Conservation (phyloP, 768 basidiomycete species). For the Hydnomerulius pinastri region DNA sequence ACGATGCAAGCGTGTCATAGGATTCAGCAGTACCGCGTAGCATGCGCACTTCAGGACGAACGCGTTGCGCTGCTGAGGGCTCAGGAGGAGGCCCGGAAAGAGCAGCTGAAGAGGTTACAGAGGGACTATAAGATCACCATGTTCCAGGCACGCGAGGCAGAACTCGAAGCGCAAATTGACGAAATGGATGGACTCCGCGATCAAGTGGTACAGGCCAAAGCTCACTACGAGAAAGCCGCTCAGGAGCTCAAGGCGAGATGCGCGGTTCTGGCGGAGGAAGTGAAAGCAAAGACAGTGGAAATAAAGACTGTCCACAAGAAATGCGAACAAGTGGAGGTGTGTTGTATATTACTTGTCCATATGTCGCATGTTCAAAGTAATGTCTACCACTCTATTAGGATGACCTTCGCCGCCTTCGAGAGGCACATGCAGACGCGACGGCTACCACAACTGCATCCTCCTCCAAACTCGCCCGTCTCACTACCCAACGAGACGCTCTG, state of each 20-base stretch:
- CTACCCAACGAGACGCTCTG: conserved; percentile 59
- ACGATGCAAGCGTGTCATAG: conserved; percentile 63
- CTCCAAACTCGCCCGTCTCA: conserved; percentile 57
- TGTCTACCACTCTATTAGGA: conserved; percentile 27
- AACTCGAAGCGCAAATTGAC: conserved; percentile 54
- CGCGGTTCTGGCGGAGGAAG: conserved; percentile 35
- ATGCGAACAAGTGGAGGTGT: conserved; percentile 49
- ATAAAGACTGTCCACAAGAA: conserved; percentile 43
- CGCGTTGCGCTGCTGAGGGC: conserved; percentile 51
- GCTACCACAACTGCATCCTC: conserved; percentile 46
- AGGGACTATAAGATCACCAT: conserved; percentile 68
- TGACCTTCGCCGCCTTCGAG: conserved; percentile 45
- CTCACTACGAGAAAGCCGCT: conserved; percentile 27
- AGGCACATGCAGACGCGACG: conserved; percentile 51
- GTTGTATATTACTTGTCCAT: conserved; percentile 6
- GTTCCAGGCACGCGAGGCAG: conserved; percentile 64
- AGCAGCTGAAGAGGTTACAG: conserved; percentile 60
- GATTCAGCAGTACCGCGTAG: conserved; percentile 61
- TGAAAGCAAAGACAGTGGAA: conserved; percentile 43
- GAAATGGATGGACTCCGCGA: conserved; percentile 53
- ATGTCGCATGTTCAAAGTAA: not conserved
- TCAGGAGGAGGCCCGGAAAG: conserved; percentile 53
- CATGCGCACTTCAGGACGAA: conserved; percentile 55
- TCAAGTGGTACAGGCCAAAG: conserved; percentile 15
- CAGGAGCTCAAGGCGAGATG: conserved; percentile 34